Evolutionary conservation across 768 basidiomycete genomes (phyloP).

Genomic region (Tricholoma terreum): DNA sequence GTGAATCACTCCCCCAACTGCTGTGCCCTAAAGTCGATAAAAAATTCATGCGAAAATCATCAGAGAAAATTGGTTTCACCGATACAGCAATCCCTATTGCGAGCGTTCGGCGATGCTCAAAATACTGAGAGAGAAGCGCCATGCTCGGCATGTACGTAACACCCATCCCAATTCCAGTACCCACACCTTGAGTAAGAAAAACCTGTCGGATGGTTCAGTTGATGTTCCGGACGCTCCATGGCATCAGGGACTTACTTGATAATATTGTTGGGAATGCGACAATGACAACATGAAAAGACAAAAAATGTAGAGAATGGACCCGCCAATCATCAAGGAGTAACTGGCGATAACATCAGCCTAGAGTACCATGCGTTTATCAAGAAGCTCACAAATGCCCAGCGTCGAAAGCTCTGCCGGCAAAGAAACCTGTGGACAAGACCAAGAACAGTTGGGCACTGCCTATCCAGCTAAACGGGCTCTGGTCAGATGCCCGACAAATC

Average conservation of each 20-base stretch:
- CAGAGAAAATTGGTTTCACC: conserved; percentile 18
- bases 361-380: neutral
- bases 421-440: conserved; percentile 21
- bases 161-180: conserved; percentile 44
- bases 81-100: conserved; percentile 50
- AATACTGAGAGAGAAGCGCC: conserved; percentile 48
- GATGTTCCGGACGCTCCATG: neutral
- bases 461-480: conserved; percentile 22
- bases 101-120: conserved; percentile 40
- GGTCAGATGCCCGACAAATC: neutral
- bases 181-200: conserved; percentile 48
- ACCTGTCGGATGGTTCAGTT: conserved; percentile 23
- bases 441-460: conserved; percentile 26
- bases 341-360: conserved; percentile 7
- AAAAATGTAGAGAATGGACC: conserved; percentile 25
- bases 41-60: conserved; percentile 1
- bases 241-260: conserved; percentile 18
- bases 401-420: conserved; percentile 25
- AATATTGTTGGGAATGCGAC: conserved; percentile 24
- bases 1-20: conserved; percentile 58
- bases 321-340: conserved; percentile 27
- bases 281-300: conserved; percentile 33
- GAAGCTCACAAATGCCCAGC: conserved; percentile 23
- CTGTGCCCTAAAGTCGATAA: conserved; percentile 36
- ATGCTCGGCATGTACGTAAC: conserved; percentile 45